phyloP scores from a whole-genome alignment of 495 filamentous ascomycete species.

The Letharia lupina region DNA sequence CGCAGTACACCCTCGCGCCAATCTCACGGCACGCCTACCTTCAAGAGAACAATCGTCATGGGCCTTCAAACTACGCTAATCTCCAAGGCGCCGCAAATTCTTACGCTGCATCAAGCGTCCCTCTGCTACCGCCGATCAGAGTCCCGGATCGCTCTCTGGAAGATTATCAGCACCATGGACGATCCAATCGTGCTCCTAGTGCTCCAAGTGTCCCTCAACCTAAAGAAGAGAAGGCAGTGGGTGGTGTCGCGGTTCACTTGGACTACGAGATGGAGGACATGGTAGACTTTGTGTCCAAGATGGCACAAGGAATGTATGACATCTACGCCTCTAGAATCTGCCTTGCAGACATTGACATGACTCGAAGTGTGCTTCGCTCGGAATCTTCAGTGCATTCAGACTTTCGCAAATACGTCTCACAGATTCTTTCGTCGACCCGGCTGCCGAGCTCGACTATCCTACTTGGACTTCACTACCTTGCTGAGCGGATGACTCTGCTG shows the following conservation, averaged over 20 bases:
- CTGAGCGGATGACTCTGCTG: slow-evolving; percentile 70
- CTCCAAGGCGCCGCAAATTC: slow-evolving; percentile 4
- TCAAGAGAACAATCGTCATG: slow-evolving; percentile 13
- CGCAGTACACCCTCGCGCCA: slow-evolving; percentile 14
- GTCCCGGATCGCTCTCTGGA: slow-evolving; percentile 15
- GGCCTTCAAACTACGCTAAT: slow-evolving; percentile 4
- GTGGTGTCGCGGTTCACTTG: slow-evolving; percentile 89
- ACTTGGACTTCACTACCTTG: slow-evolving; percentile 83
- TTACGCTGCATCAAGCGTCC: slow-evolving; percentile 9
- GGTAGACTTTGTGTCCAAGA: slow-evolving; percentile 94
- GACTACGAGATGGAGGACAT: slow-evolving; percentile 99
- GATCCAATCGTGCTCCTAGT: slow-evolving; percentile 11
- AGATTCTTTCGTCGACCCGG: slow-evolving; percentile 88
- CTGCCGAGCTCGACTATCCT: slow-evolving; percentile 93
- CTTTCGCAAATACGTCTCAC: slow-evolving; percentile 90
- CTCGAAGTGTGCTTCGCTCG: slow-evolving; percentile 62
- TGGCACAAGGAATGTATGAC: slow-evolving; percentile 74
- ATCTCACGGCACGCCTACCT: slow-evolving; percentile 6
- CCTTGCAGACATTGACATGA: slow-evolving; percentile 64
- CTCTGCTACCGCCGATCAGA: slow-evolving; percentile 21
- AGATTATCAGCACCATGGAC: slow-evolving; percentile 12
- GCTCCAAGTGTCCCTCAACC: slow-evolving; percentile 23
- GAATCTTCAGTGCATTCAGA: slow-evolving; percentile 58
- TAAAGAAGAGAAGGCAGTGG: slow-evolving; percentile 52
- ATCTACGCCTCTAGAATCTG: slow-evolving; percentile 52